Conservation (phyloP, 2,329 filamentous ascomycete species). For the Aspergillus ochraceoroseus region DNA sequence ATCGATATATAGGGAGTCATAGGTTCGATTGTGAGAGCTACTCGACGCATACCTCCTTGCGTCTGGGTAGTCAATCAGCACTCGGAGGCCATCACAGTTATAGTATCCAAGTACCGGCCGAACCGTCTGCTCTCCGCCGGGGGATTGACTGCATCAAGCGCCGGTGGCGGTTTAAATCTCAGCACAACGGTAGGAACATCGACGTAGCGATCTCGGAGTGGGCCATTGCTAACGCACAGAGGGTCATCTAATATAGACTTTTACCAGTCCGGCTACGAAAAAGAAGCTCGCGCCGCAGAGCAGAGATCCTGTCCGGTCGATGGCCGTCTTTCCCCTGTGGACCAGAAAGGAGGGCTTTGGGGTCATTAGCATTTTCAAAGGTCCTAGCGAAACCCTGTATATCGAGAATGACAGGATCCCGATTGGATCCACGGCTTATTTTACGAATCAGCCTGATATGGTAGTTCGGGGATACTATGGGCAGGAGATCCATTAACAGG, state of each 20-base stretch:
- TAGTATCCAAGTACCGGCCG: conserved; percentile 2
- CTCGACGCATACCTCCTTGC: conserved; percentile 3
- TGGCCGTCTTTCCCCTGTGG: conserved; percentile 7
- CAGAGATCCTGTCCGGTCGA: background rate
- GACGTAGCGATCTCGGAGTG: no score
- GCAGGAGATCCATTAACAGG: no score
- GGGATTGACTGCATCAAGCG: background rate
- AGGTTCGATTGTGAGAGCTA: background rate
- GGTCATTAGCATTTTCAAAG: conserved; percentile 6
- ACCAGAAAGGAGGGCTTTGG: conserved; percentile 6
- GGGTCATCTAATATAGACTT: no score
- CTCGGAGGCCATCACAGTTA: conserved; percentile 4
- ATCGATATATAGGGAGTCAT: conserved; percentile 1
- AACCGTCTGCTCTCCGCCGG: background rate
- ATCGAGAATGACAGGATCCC: conserved; percentile 9
- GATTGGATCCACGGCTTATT: conserved; percentile 4
- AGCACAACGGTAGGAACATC: background rate
- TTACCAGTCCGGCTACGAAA: conserved; percentile 1
- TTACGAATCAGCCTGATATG: conserved; percentile 40
- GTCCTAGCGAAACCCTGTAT: background rate
- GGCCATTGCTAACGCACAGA: no score
- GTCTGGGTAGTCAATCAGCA: conserved; percentile 5
- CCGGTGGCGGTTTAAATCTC: background rate
- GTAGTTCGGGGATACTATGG: no score
- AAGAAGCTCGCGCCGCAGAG: conserved; percentile 1